Evolutionary conservation across 1,284 basidiomycete species (phyloP).

Genomic region (Irpex sp.): DNA sequence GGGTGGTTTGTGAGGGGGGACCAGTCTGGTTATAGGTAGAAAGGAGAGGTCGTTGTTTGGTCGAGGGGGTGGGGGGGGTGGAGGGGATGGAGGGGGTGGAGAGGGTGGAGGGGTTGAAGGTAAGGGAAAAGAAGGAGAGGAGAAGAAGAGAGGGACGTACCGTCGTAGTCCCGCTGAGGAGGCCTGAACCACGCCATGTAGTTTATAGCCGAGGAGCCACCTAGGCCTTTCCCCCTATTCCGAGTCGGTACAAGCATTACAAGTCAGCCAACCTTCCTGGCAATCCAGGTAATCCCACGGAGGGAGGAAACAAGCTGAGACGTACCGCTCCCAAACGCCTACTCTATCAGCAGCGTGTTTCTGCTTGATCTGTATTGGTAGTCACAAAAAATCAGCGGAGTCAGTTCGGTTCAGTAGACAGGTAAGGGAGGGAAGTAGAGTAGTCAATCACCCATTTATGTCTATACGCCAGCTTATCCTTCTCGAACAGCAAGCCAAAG

Average conservation of each 20-base stretch:
- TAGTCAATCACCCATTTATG: conserved; percentile 18
- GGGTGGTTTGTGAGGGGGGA: neutral
- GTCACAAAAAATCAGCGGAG: too few relatives aligned
- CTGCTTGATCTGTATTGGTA: conserved; percentile 15
- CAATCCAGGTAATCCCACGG: too few relatives aligned
- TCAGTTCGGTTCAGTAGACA: neutral
- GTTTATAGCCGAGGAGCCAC: conserved; percentile 4
- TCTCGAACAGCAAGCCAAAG: conserved; percentile 24
- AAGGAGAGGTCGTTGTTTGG: too few relatives aligned
- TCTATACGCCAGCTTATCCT: conserved; percentile 22
- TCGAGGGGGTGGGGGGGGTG: too few relatives aligned
- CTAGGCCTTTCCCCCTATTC: conserved; percentile 2
- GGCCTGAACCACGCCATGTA: neutral
- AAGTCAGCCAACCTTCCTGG: too few relatives aligned
- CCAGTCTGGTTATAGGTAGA: too few relatives aligned
- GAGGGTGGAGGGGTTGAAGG: too few relatives aligned
- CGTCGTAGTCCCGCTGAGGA: neutral
- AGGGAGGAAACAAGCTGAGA: too few relatives aligned
- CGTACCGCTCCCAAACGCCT: conserved; percentile 8
- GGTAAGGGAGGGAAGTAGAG: too few relatives aligned
- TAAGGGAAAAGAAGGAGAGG: too few relatives aligned
- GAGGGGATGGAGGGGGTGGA: too few relatives aligned
- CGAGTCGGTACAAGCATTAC: neutral
- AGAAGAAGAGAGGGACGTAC: neutral
- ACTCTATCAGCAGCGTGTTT: conserved; percentile 3